phyloP scores from a whole-genome alignment of 2,329 filamentous ascomycete genomes.

The Epicoccum sorghinum region DNA sequence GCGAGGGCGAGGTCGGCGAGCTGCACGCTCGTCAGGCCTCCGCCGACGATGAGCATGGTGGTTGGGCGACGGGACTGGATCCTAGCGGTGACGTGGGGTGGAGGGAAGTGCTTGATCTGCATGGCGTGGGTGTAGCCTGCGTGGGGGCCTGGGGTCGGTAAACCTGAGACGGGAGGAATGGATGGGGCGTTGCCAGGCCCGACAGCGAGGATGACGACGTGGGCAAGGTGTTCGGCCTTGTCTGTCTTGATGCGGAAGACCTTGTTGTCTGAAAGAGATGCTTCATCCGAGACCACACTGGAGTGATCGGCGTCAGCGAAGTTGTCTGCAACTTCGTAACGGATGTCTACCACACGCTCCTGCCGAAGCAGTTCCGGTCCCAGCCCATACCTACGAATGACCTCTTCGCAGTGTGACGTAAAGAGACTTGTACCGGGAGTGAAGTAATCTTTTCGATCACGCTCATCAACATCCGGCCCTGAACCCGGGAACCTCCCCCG shows the following conservation, averaged over 20 bases:
- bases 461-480: conserved; percentile 51
- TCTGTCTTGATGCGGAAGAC: conserved; percentile 70
- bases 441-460: conserved; percentile 56
- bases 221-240: conserved; percentile 61
- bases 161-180: conserved; percentile 55
- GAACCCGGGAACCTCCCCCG: conserved; percentile 48
- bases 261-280: conserved; percentile 50
- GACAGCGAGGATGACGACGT: conserved; percentile 71
- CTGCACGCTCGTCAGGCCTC: conserved; percentile 78
- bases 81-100: conserved; percentile 58
- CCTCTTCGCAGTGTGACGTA: conserved; percentile 48
- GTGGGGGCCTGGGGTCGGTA: conserved; percentile 41
- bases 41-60: conserved; percentile 73
- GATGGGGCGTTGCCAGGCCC: conserved; percentile 66
- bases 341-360: conserved; percentile 66
- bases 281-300: conserved; percentile 26
- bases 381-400: conserved; percentile 55
- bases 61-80: conserved; percentile 57
- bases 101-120: conserved; percentile 65
- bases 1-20: conserved; percentile 70
- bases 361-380: conserved; percentile 63
- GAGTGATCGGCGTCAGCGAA: conserved; percentile 28
- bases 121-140: conserved; percentile 68
- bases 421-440: conserved; percentile 51
- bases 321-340: conserved; percentile 58